These are phyloP conservation scores for Stentor coeruleus DNA, from an alignment of 73 alveolate genomes.

Conservation along the genomic window DNA sequence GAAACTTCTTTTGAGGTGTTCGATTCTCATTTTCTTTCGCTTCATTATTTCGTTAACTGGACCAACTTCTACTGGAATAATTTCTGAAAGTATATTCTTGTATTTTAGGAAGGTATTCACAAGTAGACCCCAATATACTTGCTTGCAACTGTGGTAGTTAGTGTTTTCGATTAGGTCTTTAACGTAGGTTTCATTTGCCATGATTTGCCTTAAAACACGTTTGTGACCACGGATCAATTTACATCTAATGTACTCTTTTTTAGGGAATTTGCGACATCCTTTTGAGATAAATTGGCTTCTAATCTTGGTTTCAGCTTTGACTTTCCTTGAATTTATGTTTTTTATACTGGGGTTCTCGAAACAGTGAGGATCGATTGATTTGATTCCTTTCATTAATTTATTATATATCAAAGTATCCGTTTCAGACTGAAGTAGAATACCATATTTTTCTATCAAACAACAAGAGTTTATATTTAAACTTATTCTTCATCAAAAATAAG, in stretches of 20 bases:
- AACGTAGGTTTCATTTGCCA: neutral
- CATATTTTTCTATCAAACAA: too few species aligned
- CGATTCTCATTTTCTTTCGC: neutral
- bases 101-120: neutral
- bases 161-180: neutral
- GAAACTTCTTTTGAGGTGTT: neutral
- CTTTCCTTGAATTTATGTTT: neutral
- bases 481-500: too few species aligned
- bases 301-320: neutral
- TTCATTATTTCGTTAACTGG: slow-evolving; percentile 10
- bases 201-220: neutral
- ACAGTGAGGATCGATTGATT: neutral
- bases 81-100: neutral
- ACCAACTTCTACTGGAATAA: neutral
- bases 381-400: neutral
- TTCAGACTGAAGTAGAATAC: neutral
- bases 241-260: slow-evolving; percentile 16
- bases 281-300: neutral
- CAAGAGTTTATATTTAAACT: neutral
- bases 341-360: neutral
- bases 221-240: slow-evolving; percentile 6
- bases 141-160: neutral
- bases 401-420: neutral
- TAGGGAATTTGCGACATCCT: neutral
- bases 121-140: neutral